A percentile compares a stretch with the other conserved stretches of the same genome.
phyloP scores from a whole-genome alignment of 208 protist species.

The Trichomonas vaginalis region DNA sequence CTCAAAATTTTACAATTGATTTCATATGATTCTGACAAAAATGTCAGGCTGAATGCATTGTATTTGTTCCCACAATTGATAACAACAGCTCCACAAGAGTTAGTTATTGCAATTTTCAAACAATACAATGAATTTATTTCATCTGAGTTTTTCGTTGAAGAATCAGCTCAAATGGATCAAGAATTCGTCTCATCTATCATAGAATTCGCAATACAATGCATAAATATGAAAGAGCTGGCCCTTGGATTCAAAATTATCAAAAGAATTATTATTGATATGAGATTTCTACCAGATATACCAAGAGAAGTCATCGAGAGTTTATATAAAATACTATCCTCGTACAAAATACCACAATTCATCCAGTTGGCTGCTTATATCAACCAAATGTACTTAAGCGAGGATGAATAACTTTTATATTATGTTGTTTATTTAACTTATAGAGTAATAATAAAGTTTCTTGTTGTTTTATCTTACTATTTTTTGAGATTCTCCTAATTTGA shows the following conservation, averaged over 20 bases:
- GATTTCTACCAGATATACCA: neutral
- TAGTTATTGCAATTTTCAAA: neutral
- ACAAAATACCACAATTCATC: no score
- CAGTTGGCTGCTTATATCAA: no score
- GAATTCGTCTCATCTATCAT: neutral
- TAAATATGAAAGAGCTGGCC: neutral
- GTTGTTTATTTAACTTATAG: no score
- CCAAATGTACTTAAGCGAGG: no score
- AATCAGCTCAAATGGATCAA: neutral
- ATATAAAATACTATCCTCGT: no score
- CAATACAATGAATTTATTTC: neutral
- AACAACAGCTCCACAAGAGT: neutral
- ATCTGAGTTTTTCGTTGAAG: neutral
- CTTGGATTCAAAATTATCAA: neutral
- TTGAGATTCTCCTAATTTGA: no score
- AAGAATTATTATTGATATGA: neutral
- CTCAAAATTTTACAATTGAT: neutral
- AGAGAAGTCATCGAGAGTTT: neutral
- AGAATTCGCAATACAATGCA: neutral
- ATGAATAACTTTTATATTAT: no score
- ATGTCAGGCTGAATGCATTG: neutral
- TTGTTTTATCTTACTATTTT: no score
- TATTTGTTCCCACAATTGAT: neutral
- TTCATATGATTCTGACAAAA: neutral
- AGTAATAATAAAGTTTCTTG: no score